Evolutionary conservation across 2,329 filamentous ascomycete genomes (phyloP).

Genomic region (Trichophyton benhamiae): DNA sequence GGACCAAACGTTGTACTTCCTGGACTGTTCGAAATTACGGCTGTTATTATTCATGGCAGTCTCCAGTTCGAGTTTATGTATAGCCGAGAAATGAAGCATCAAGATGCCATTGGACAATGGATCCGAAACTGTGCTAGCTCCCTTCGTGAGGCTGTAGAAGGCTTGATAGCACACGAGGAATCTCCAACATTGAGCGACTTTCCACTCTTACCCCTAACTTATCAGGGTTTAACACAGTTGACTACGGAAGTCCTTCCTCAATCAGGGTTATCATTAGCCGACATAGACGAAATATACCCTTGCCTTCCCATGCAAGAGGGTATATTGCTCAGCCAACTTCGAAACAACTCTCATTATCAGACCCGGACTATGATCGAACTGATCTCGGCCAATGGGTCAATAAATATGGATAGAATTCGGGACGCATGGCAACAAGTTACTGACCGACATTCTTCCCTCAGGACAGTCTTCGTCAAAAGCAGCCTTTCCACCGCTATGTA

Average conservation of each 20-base stretch:
- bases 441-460: slow-evolving; percentile 7
- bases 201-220: slow-evolving; percentile 32
- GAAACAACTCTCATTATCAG: slow-evolving; percentile 2
- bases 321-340: slow-evolving; percentile 9
- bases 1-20: slow-evolving; percentile 35
- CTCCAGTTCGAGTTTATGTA: slow-evolving; percentile 41
- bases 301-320: slow-evolving; percentile 20
- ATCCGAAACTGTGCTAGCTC: slow-evolving; percentile 27
- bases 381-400: not conserved
- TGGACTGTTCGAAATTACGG: slow-evolving; percentile 42
- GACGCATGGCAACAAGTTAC: slow-evolving; percentile 9
- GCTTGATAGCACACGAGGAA: slow-evolving; percentile 16
- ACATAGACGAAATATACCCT: slow-evolving; percentile 20
- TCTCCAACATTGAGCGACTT: slow-evolving; percentile 33
- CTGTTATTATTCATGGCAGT: slow-evolving; percentile 35
- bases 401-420: slow-evolving; percentile 1
- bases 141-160: slow-evolving; percentile 20
- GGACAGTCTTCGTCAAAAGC: slow-evolving; percentile 21
- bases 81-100: slow-evolving; percentile 38
- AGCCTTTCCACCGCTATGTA: slow-evolving; percentile 13
- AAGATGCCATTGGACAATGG: slow-evolving; percentile 34
- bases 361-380: slow-evolving; percentile 8
- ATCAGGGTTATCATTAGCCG: slow-evolving; percentile 20
- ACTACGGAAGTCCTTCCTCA: slow-evolving; percentile 25
- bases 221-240: slow-evolving; percentile 29